Percentiles rank a stretch among this genome's conserved stretches.
These are phyloP conservation scores for Fusarium coffeatum DNA, from an alignment of 2,329 filamentous ascomycete genomes.

Conservation along the genomic window DNA sequence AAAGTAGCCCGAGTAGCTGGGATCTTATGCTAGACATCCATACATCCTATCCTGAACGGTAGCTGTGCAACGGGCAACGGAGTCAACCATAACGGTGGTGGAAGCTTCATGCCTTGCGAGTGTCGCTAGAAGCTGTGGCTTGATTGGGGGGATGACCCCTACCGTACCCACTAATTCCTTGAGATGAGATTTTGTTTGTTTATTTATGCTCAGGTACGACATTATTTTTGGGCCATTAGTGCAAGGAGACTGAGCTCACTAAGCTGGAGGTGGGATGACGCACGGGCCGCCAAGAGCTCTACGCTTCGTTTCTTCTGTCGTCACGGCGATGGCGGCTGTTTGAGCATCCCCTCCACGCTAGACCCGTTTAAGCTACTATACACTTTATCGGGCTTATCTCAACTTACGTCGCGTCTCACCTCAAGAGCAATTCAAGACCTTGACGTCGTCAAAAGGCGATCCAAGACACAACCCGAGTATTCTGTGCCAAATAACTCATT, in stretches of 20 bases:
- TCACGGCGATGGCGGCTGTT: constrained; percentile 50
- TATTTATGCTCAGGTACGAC: constrained; percentile 49
- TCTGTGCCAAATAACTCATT: background rate
- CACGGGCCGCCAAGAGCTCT: constrained; percentile 39
- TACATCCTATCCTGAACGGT: constrained; percentile 30
- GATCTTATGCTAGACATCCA: constrained; percentile 27
- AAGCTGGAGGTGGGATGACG: constrained; percentile 37
- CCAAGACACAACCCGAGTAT: background rate
- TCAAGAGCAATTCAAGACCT: constrained; percentile 13
- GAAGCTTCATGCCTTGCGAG: constrained; percentile 30
- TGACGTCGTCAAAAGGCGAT: constrained; percentile 13
- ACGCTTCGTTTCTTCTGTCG: constrained; percentile 44
- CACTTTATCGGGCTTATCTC: constrained; percentile 16
- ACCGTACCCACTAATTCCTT: constrained; percentile 33
- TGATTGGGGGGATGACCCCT: constrained; percentile 28
- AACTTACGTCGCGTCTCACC: constrained; percentile 43
- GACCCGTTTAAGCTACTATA: background rate
- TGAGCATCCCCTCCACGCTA: constrained; percentile 11
- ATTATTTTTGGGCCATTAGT: constrained; percentile 44
- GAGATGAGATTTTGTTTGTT: constrained; percentile 52
- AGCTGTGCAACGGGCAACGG: constrained; percentile 48
- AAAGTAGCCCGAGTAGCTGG: constrained; percentile 36
- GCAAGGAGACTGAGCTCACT: constrained; percentile 30
- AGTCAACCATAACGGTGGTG: constrained; percentile 38
- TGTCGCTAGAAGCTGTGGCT: constrained; percentile 32